Base-by-base conservation (phyloP, 2,329 filamentous ascomycete genomes). In the Plectosphaerella plurivora region DNA sequence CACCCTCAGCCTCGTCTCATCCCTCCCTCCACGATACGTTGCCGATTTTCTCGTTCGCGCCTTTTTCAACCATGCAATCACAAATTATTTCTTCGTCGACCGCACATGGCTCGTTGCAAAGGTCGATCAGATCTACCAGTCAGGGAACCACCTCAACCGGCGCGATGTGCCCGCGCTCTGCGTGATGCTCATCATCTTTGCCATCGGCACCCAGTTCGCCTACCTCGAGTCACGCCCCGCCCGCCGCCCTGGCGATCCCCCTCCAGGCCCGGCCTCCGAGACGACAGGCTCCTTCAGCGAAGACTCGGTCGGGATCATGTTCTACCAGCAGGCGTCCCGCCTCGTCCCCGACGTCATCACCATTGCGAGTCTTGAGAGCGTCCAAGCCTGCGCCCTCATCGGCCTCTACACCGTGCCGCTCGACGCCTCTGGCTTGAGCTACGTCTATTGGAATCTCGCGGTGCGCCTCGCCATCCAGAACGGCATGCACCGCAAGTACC, bases 401-500 rank as follows among this genome's bases (percentile, higher is more conserved):
- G 79, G 77, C 2, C 73, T 81, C 10, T 83, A 82, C 55, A 68
- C 77, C 2, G 64, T 83, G 6, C 79, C 80, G 0, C 67, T 82
- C 0, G 79, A 83, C 59, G 75, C 79, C 0, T 79, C 78, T 1
- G 80, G 79, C 0, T 62, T 83, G 18, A 76, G 76, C 3, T 83
- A 82, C 56, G 79, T 78, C 3, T 83, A 83, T 56, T 69, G 82
- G 46, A 78, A 78, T 7, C 62, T 83, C 12, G 77, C 78, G 2
- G 66, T 82, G 42, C 81, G 80, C 54, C 66, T 83, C 53, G 80
- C 79, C 2, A 81, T 83, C 14, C 79, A 82, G 55, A 83, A 83
- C 59, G 80, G 80, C 10, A 81, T 83, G 79, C 80, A 83, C 57
- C 69, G 80, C 47, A 75, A 70, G 51, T 77, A 75, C 53, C 65